Evolutionary conservation across 2,329 filamentous ascomycete genomes (phyloP).

Genomic region (Cladophialophora exuberans): DNA sequence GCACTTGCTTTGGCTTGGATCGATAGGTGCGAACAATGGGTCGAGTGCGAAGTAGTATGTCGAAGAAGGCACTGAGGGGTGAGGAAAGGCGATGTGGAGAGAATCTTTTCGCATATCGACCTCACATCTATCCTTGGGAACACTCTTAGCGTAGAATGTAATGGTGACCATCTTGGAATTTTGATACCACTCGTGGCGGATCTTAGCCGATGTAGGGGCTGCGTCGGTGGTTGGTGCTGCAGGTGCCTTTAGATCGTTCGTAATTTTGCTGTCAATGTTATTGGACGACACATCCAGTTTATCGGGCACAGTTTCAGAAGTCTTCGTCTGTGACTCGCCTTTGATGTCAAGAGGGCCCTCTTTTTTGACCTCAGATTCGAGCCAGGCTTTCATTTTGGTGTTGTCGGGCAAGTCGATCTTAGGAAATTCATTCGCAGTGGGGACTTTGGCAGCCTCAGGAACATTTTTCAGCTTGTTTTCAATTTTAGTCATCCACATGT

Average conservation of each 20-base stretch:
- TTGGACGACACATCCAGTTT: conserved; percentile 1
- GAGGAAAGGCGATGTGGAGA: conserved; percentile 63
- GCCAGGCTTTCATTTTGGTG: conserved; percentile 42
- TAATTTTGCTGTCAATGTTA: background rate
- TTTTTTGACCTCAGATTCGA: conserved; percentile 37
- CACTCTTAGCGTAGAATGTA: conserved; percentile 67
- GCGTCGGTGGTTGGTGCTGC: conserved; percentile 16
- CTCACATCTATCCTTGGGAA: conserved; percentile 39
- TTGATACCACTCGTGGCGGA: conserved; percentile 72
- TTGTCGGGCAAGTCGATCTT: conserved; percentile 48
- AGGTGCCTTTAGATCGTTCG: background rate
- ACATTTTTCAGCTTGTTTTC: conserved; percentile 55
- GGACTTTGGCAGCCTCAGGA: conserved; percentile 50
- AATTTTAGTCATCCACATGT: conserved; percentile 63
- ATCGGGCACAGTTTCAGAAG: background rate
- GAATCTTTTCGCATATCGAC: conserved; percentile 38
- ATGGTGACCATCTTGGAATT: conserved; percentile 63
- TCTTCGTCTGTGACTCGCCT: conserved; percentile 11
- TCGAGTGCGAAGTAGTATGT: conserved; percentile 66
- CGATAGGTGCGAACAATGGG: conserved; percentile 69
- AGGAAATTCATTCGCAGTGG: conserved; percentile 59
- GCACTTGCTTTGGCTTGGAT: conserved; percentile 62
- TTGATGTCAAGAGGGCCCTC: conserved; percentile 26
- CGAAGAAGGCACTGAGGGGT: conserved; percentile 49
- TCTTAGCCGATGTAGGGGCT: conserved; percentile 57